These are phyloP conservation scores for Dactylellina drechsleri DNA, from an alignment of 2,329 filamentous ascomycete species.

Conservation along the genomic window DNA sequence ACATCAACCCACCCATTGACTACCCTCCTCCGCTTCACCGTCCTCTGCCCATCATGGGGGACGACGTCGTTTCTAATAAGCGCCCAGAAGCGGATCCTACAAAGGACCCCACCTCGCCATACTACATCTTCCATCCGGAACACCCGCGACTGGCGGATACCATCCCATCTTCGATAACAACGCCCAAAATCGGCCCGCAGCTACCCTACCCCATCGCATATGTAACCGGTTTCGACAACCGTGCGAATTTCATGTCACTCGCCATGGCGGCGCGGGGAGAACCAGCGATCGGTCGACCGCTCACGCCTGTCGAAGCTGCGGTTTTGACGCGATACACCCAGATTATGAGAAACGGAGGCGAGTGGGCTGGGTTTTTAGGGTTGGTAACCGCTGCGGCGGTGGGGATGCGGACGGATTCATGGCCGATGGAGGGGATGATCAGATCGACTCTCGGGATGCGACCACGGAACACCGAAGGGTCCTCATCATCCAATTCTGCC, in stretches of 20 bases:
- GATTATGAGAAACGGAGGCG: conserved; percentile 31
- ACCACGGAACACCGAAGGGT: too few species aligned
- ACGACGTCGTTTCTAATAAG: neutral
- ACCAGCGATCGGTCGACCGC: conserved; percentile 10
- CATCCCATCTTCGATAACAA: conserved; percentile 25
- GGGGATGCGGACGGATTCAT: conserved; percentile 4
- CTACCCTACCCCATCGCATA: conserved; percentile 28
- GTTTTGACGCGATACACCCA: conserved; percentile 32
- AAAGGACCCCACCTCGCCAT: conserved; percentile 38
- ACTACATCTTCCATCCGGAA: conserved; percentile 43
- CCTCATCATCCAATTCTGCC: too few species aligned
- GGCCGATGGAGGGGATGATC: conserved; percentile 24
- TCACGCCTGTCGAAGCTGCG: conserved; percentile 40
- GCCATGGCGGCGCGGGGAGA: conserved; percentile 21
- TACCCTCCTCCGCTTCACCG: neutral
- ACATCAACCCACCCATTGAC: conserved; percentile 18
- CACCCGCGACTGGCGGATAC: conserved; percentile 31
- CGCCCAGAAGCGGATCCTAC: neutral
- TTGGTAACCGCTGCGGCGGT: too few species aligned
- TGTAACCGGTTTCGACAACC: conserved; percentile 5
- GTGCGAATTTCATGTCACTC: conserved; percentile 1
- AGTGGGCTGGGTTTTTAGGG: conserved; percentile 32
- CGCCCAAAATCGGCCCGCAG: conserved; percentile 15
- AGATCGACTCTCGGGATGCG: too few species aligned
- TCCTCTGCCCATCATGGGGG: conserved; percentile 4